Base-by-base conservation (phyloP, 805 yeast genomes). In the Limtongia smithiae region DNA sequence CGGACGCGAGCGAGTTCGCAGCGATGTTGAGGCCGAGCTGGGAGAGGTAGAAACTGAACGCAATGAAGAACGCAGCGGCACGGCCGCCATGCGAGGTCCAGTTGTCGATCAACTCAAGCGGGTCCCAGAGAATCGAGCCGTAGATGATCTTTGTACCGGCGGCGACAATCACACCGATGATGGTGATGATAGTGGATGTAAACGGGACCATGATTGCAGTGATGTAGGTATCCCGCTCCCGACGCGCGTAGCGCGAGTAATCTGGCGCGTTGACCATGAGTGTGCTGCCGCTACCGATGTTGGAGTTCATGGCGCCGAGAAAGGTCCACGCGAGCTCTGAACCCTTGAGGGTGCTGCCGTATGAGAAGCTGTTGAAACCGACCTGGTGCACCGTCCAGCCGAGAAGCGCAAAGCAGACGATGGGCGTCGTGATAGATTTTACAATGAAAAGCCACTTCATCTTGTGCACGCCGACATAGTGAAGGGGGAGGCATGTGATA, bases 381-480 rank as follows among this genome's bases (percentile, higher is more conserved):
- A 38, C 56, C 32, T 46, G 25, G 2, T 80, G 71, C 5, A 71
- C 68, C 55, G 80, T 78, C 96, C 96, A 89, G 32, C 87, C 75
- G 58, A 89, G 71, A 63, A 89, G 86, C 0, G 81, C 86, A 56
- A 90, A 72, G 37, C 94, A 95, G 0, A 94, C 96, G 53, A 83
- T 71, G 2, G 96, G 95, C 45, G 85, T 84, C 38, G 83, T 67
- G 58, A 78, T 74, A 1, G 95, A 85, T 65, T 89, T 89, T 43
- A 81, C 78, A 0, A 96, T 82, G 71, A 89, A 89, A 58, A 89
- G 73, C 68, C 88, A 93, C 64, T 95, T 80, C 50, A 90, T 79
- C 48, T 77, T 75, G 63, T 89, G 95, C 8, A 95, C 95, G 42
- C 83, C 84, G 60, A 88, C 77, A 76, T 85, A 85, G 58, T 89